phyloP scores from a whole-genome alignment of 2,329 filamentous ascomycete species.

The Delphinella strobiligena region DNA sequence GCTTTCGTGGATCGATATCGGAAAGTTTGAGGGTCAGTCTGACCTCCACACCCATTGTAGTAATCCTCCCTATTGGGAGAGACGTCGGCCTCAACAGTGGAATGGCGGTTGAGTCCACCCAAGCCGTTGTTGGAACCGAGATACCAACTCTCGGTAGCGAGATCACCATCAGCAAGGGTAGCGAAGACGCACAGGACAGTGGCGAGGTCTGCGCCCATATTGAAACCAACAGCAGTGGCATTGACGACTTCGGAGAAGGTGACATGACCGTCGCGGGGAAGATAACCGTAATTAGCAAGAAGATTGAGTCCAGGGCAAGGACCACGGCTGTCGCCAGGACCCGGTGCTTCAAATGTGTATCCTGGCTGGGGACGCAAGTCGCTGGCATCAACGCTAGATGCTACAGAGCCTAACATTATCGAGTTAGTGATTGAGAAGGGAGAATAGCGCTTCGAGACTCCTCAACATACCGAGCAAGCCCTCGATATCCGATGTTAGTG shows the following conservation, averaged over 20 bases:
- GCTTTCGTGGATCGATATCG: too few relatives aligned
- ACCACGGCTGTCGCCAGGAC: constrained; percentile 19
- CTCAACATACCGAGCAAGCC: constrained; percentile 1
- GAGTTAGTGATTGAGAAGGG: constrained; percentile 8
- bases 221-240: constrained; percentile 22
- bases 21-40: too few relatives aligned
- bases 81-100: constrained; percentile 19
- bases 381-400: constrained; percentile 13
- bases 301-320: constrained; percentile 30
- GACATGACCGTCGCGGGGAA: constrained; percentile 28
- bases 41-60: constrained; percentile 21
- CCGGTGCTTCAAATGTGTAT: constrained; percentile 15
- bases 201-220: constrained; percentile 27
- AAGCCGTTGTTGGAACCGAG: constrained; percentile 14
- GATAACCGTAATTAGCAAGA: constrained; percentile 29
- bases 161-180: constrained; percentile 18
- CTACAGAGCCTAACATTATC: constrained; percentile 17
- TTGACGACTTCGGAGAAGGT: constrained; percentile 22
- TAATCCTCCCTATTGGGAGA: constrained; percentile 23
- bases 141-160: constrained; percentile 16
- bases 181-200: constrained; percentile 23
- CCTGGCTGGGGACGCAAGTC: constrained; percentile 18
- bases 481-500: neutral
- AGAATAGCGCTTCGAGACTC: neutral
- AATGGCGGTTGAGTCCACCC: constrained; percentile 19